A percentile compares a stretch with the other conserved stretches of the same genome.
Evolutionary conservation across 257 asterid genomes (phyloP).

Genomic region (Solanum tacnaense): DNA sequence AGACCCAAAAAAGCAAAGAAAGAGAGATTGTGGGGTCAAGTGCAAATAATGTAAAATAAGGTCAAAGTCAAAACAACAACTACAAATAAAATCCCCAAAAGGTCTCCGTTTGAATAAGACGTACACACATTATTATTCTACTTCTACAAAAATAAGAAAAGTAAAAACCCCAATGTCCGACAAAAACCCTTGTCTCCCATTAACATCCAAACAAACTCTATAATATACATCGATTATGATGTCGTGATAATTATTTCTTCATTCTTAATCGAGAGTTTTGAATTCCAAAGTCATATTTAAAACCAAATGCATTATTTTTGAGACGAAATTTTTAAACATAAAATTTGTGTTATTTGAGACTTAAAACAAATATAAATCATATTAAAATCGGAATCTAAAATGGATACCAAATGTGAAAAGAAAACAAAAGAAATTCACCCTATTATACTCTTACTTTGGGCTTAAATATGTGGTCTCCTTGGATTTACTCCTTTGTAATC

Average conservation of each 20-base stretch:
- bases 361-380: not conserved
- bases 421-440: not conserved
- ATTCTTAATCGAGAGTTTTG: rapidly evolving
- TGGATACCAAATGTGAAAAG: not conserved
- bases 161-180: not conserved
- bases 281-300: not conserved
- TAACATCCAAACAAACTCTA: not conserved
- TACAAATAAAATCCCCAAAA: not conserved
- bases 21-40: not conserved
- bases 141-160: not conserved
- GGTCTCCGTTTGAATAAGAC: not conserved
- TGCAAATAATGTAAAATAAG: not conserved
- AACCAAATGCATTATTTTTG: rapidly evolving
- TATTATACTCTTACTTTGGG: not conserved
- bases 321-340: not conserved
- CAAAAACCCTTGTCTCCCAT: not conserved
- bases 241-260: not conserved
- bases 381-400: not conserved
- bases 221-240: not conserved
- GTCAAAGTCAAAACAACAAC: not conserved
- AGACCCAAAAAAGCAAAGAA: not conserved
- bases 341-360: not conserved
- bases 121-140: not conserved
- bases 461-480: not conserved
- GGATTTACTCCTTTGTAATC: not conserved